phyloP scores from a whole-genome alignment of 495 filamentous ascomycete species.

The Aspergillus olivimuriae region DNA sequence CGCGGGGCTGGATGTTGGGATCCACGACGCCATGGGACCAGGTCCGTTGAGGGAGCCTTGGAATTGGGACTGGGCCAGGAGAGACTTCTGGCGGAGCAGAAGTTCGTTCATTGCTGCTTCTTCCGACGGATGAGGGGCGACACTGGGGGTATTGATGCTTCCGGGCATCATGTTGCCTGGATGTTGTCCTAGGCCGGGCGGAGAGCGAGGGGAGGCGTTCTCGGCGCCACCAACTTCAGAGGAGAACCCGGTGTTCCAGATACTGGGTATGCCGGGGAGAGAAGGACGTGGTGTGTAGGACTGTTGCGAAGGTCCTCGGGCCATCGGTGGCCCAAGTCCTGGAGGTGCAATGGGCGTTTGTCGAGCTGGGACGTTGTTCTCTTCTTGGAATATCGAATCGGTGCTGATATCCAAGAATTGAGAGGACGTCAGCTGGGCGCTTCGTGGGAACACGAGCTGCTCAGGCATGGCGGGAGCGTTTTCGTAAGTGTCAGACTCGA shows the following conservation, averaged over 20 bases:
- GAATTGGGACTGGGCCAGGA: constrained; percentile 23
- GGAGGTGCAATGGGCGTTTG: constrained; percentile 31
- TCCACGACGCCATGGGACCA: constrained; percentile 22
- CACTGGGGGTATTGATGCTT: constrained; percentile 13
- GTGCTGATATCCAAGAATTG: constrained; percentile 18
- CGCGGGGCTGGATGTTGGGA: constrained; percentile 17
- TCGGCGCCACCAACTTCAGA: constrained; percentile 25
- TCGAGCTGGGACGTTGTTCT: constrained; percentile 12
- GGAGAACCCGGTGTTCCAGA: constrained; percentile 40
- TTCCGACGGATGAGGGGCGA: constrained; percentile 20
- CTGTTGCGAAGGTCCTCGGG: constrained; percentile 22
- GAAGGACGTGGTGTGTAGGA: constrained; percentile 30
- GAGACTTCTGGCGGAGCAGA: constrained; percentile 21
- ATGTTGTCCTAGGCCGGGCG: constrained; percentile 28
- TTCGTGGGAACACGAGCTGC: constrained; percentile 19
- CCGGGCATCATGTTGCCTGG: constrained; percentile 16
- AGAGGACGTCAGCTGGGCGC: constrained; percentile 21
- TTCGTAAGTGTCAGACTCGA: constrained; percentile 49
- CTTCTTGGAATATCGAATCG: constrained; percentile 20
- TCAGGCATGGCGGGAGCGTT: constrained; percentile 28
- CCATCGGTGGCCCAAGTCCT: constrained; percentile 28
- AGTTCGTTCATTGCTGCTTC: constrained; percentile 25
- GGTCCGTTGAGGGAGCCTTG: constrained; percentile 16
- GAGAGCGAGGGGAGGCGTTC: constrained; percentile 26
- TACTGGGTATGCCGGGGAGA: constrained; percentile 37